Percentiles rank a stretch among this genome's conserved stretches.
phyloP scores from a whole-genome alignment of 306 rosid species.

The Cucumis melo region DNA sequence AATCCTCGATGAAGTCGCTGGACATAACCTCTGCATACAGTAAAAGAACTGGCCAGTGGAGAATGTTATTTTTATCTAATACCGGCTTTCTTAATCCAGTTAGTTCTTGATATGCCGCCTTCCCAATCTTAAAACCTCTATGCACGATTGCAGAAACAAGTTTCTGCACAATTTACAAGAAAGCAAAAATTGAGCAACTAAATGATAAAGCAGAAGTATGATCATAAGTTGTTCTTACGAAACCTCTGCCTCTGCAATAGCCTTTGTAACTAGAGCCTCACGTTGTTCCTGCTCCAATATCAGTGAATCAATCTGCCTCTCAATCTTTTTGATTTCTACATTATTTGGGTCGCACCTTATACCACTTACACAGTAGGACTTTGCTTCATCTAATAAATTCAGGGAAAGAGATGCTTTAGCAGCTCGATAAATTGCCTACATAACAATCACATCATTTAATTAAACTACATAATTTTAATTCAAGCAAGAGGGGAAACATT shows the following conservation, averaged over 20 bases:
- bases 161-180: slow-evolving; percentile 32
- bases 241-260: slow-evolving; percentile 58
- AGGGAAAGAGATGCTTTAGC: slow-evolving; percentile 62
- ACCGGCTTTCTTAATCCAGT: slow-evolving; percentile 58
- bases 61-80: slow-evolving; percentile 54
- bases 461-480: background rate
- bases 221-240: background rate
- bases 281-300: slow-evolving; percentile 47
- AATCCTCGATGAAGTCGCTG: slow-evolving; percentile 89
- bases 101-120: slow-evolving; percentile 56
- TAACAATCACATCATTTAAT: slow-evolving; percentile 11
- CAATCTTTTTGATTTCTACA: slow-evolving; percentile 57
- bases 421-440: slow-evolving; percentile 73
- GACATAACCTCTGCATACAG: slow-evolving; percentile 95
- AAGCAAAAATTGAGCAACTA: slow-evolving; percentile 7
- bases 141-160: slow-evolving; percentile 47
- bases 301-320: slow-evolving; percentile 35
- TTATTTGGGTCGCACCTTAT: slow-evolving; percentile 55
- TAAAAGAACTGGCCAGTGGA: slow-evolving; percentile 94
- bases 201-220: slow-evolving; percentile 9
- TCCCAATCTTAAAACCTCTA: slow-evolving; percentile 73
- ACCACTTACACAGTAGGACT: slow-evolving; percentile 46
- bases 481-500: background rate
- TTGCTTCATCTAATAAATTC: slow-evolving; percentile 58
- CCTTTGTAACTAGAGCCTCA: slow-evolving; percentile 62